Base-by-base conservation (phyloP, 495 filamentous ascomycete genomes). In the Friedmanniomyces simplex region DNA sequence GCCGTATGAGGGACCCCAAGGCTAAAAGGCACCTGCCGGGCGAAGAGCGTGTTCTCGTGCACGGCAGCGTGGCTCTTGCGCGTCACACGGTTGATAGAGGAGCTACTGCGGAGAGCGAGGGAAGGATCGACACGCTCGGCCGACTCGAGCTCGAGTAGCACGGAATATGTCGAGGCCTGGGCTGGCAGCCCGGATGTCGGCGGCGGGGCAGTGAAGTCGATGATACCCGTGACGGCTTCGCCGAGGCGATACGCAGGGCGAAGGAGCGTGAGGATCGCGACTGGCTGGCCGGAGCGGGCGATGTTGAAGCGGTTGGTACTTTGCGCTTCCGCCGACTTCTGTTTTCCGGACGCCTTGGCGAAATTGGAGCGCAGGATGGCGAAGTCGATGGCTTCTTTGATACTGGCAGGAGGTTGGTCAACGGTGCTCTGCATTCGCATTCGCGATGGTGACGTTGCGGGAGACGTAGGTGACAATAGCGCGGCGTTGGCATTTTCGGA, bases 251-350 rank as follows among this genome's bases (percentile, higher is more conserved):
- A 95, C 0, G 91, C 84, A 0, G 94, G 87, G n/a, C 94, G 83
- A 21, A 89, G 84, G 26, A 98, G 80, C 62, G 87, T 89, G 46
- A 97, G 79, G 2, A 89, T 86, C 8, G 87, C 93, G 30, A 98
- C 89, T 24, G 85, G 85, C 50, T 79, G 76, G 30, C 90, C 88
- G 66, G 88, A 87, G 8, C 94, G 86, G 5, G 91, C 87, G 64
- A 98, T 97, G 66, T 95, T 89, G 71, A 97, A 98, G 30, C 88
- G 82, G 68, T 91, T 96, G 25, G 85, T 77, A 64, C 84, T 86
- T 57, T 83, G 82, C 8, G 73, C 71, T 49, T 79, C 46, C 3
- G 46, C 14, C 16, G 21, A 12, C 1, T 36, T 52, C n/a, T 43
- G 50, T 20, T 54, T 76, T 1, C 71, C 69, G 0, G 80, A 72